These are phyloP conservation scores for Ustilago trichophora DNA, from an alignment of 1,284 basidiomycete genomes.

Conservation along the genomic window DNA sequence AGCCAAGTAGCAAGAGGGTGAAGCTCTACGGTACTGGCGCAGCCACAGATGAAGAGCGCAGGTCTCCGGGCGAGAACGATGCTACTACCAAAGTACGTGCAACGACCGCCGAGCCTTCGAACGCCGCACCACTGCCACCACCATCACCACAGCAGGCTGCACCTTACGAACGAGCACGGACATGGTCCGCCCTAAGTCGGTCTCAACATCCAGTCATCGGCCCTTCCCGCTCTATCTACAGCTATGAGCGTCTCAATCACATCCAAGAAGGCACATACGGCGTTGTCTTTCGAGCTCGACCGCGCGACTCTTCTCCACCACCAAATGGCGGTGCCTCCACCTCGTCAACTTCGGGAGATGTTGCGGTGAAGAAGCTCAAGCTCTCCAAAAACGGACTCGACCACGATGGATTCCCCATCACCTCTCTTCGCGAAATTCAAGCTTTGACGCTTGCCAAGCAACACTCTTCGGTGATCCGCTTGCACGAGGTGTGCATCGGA, in stretches of 20 bases:
- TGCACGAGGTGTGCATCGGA: conserved; percentile 97
- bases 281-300: conserved; percentile 88
- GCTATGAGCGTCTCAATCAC: conserved; percentile 77
- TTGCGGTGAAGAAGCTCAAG: conserved; percentile 97
- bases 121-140: too few relatives aligned
- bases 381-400: conserved; percentile 80
- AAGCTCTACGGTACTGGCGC: not conserved
- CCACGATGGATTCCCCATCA: conserved; percentile 98
- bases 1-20: conserved; percentile 1
- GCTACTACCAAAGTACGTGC: too few relatives aligned
- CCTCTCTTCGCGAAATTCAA: conserved; percentile 91
- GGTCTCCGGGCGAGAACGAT: too few relatives aligned
- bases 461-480: conserved; percentile 93
- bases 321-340: not conserved
- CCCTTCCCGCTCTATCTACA: conserved; percentile 54
- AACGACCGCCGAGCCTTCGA: too few relatives aligned
- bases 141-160: not conserved
- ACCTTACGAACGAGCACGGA: not conserved
- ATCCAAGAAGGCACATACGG: conserved; percentile 99
- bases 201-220: conserved; percentile 47
- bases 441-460: conserved; percentile 77
- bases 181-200: conserved; percentile 16
- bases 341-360: conserved; percentile 63
- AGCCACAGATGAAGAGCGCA: too few relatives aligned
- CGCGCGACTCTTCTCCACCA: conserved; percentile 6